Conservation (phyloP, 164 flowering plant species). For the Liriodendron chinense region DNA sequence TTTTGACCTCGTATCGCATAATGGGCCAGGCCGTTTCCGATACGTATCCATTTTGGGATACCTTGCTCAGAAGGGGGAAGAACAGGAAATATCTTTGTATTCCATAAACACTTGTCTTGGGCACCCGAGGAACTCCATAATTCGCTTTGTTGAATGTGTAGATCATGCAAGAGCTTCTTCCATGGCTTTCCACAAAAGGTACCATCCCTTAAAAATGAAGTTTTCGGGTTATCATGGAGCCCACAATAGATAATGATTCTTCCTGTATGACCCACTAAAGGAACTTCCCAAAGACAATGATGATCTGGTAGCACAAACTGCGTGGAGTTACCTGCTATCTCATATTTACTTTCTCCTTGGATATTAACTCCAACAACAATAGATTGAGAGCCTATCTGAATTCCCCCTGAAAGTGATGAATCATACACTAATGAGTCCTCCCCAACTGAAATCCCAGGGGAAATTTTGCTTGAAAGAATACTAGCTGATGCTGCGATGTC, state of each 20-base stretch:
- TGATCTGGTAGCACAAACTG: conserved; percentile 91
- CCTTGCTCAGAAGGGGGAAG: conserved; percentile 51
- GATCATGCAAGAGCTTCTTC: conserved; percentile 64
- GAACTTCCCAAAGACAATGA: conserved; percentile 99
- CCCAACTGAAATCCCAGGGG: conserved; percentile 85
- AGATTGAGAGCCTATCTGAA: conserved; percentile 83
- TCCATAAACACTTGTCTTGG: conserved; percentile 84
- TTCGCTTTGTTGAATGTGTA: conserved; percentile 63
- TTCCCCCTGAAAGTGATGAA: conserved; percentile 66
- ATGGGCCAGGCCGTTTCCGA: no score
- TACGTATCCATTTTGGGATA: no score
- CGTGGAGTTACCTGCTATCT: conserved; percentile 25
- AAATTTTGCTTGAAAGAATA: conserved; percentile 82
- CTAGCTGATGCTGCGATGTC: conserved; percentile 89
- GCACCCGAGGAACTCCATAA: conserved; percentile 48
- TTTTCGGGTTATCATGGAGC: conserved; percentile 93
- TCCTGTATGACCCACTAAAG: conserved; percentile 55
- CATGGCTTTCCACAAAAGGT: conserved; percentile 98
- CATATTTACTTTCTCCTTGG: conserved; percentile 29
- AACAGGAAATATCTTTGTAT: conserved; percentile 79
- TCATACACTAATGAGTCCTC: conserved; percentile 92
- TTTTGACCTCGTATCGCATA: no score
- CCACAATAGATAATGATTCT: conserved; percentile 87
- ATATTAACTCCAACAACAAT: conserved; percentile 79
- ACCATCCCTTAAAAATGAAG: conserved; percentile 51